These are phyloP conservation scores for Pichia sp. DNA, from an alignment of 1,139 yeast genomes.

Conservation along the genomic window DNA sequence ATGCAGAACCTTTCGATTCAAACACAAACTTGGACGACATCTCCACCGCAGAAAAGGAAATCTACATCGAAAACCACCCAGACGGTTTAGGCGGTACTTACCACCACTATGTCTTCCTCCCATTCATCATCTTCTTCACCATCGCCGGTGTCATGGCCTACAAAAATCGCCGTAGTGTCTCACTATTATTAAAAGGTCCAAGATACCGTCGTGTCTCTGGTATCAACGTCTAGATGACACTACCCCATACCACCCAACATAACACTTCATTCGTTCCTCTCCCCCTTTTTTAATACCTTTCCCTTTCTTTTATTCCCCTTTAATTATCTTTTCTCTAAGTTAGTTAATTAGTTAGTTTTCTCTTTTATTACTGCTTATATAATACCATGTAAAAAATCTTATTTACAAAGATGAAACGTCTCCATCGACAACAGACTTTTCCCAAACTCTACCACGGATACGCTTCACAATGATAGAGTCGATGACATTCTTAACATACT, in stretches of 20 bases:
- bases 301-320: no score
- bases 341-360: no score
- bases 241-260: no score
- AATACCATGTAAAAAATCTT: no score
- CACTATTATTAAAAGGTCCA: constrained; percentile 27
- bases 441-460: constrained; percentile 11
- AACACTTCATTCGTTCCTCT: not conserved
- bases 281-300: not conserved
- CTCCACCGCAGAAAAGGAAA: constrained; percentile 6
- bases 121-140: constrained; percentile 20
- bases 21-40: not conserved
- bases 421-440: not conserved
- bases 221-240: not conserved
- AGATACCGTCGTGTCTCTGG: constrained; percentile 28
- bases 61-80: constrained; percentile 13
- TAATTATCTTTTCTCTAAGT: no score
- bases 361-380: not conserved
- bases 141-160: constrained; percentile 17
- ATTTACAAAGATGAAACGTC: no score
- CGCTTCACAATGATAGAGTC: constrained; percentile 3
- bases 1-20: not conserved
- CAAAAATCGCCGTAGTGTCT: constrained; percentile 23
- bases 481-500: constrained; percentile 9
- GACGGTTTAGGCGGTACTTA: constrained; percentile 13
- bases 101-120: constrained; percentile 18